Evolutionary conservation across 768 basidiomycete species (phyloP), one percentile per base, ranked within the genome.

Genomic region (Lactarius evosmus): DNA sequence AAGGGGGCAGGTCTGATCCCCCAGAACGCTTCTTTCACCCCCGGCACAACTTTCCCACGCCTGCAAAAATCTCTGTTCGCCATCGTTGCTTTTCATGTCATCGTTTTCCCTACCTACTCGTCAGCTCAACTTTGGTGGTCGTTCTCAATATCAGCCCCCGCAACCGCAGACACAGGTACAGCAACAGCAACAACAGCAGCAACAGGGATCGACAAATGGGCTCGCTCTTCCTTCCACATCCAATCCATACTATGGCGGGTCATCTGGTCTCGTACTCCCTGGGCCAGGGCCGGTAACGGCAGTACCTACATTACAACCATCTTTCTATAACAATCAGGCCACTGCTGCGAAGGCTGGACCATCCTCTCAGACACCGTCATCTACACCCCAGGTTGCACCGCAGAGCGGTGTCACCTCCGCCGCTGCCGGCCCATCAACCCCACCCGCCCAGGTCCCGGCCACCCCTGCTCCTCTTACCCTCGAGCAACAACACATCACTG

Each of bases 401-500:
- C 66, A 56, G 46, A 46, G 27, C 50, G 59, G 59, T n/a, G 30
- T 19, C 7, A 9, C 70, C 72, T 82, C 79, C 56, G 77, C 83
- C 0, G 67, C 80, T 27, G 82, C 87, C 2, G 87, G 84, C 0
- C 83, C 87, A 0, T 85, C 88, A 4, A 80, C 84, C 0, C 79
- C 86, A 1, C 72, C 72, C 0, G 71, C 77, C 22, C 78, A 81
- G n/a, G 78, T 84, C 3, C 85, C 88, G 1, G 79, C 89, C 0
- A 88, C 91, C 0, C 87, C 90, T 2, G 84, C 67, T 1, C 86
- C 91, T 3, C 80, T 93, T 67, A 91, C 91, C 1, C 87, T 92
- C 64, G 92, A 94, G 75, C 92, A 94, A 66, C 92, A 94, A 70
- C 91, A 96, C 74, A 96, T 98, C 70, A 97, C 95, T 17, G 93